These are phyloP conservation scores for Exutisphaerella laricina DNA, from an alignment of 2,329 filamentous ascomycete genomes.

Conservation along the genomic window DNA sequence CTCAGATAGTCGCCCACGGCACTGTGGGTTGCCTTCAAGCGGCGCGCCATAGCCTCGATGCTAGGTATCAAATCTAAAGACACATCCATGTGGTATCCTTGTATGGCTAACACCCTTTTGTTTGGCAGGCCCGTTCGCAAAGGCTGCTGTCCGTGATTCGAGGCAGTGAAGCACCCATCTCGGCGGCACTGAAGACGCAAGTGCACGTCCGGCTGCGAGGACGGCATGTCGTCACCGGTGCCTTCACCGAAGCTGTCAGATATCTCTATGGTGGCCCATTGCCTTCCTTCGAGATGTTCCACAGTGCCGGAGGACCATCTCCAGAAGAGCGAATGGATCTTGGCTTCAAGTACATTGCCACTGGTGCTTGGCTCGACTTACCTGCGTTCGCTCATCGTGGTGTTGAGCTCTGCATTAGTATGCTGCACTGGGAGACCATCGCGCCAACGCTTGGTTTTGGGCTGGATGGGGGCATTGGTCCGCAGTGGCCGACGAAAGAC, in stretches of 20 bases:
- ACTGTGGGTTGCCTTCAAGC: no score
- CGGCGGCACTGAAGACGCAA: constrained; percentile 14
- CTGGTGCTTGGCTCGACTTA: constrained; percentile 55
- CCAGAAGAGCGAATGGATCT: constrained; percentile 23
- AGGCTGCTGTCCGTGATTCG: constrained; percentile 25
- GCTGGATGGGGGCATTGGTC: constrained; percentile 43
- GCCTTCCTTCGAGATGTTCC: constrained; percentile 20
- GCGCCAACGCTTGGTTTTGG: constrained; percentile 58
- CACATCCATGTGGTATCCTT: no score
- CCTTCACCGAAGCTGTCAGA: constrained; percentile 28
- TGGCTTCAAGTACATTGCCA: constrained; percentile 60
- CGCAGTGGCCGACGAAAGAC: constrained; percentile 33
- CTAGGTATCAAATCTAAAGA: no score
- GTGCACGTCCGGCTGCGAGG: constrained; percentile 21
- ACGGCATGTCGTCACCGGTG: constrained; percentile 18
- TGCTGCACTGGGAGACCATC: constrained; percentile 59
- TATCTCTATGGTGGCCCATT: constrained; percentile 33
- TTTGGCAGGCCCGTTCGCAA: no score
- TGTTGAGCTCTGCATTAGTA: constrained; percentile 53
- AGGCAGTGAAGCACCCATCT: constrained; percentile 8
- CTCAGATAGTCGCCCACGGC: no score
- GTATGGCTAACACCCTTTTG: no score
- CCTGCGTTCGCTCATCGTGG: constrained; percentile 52
- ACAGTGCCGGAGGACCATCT: constrained; percentile 8
- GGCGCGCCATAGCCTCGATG: no score